Evolutionary conservation across 768 basidiomycete species (phyloP).

Genomic region (Daedalea quercina): DNA sequence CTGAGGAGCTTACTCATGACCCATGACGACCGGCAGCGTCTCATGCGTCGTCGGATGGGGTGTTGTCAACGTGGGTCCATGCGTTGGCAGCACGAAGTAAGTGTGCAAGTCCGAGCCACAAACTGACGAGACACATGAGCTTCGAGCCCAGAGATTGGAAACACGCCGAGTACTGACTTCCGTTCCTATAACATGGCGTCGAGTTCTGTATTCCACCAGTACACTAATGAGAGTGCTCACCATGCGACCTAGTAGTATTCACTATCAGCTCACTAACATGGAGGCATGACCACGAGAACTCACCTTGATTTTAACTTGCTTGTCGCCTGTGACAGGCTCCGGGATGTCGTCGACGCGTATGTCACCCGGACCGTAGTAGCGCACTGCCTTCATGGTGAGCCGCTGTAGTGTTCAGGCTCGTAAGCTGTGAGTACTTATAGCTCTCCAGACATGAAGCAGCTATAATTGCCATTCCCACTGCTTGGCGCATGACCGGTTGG

Average conservation of each 20-base stretch:
- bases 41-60: constrained; percentile 34
- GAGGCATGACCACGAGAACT: too few species aligned
- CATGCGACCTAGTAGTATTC: constrained; percentile 9
- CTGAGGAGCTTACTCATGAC: constrained; percentile 33
- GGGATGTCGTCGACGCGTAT: constrained; percentile 38
- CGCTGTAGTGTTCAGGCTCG: too few species aligned
- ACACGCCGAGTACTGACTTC: constrained; percentile 7
- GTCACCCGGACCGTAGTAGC: constrained; percentile 37
- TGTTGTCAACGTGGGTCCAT: constrained; percentile 23
- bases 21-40: constrained; percentile 34
- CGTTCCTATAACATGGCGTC: too few species aligned
- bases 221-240: constrained; percentile 3
- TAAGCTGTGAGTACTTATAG: too few species aligned
- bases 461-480: too few species aligned
- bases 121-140: too few species aligned
- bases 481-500: too few species aligned
- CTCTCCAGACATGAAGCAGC: too few species aligned
- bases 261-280: too few species aligned
- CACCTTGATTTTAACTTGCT: constrained; percentile 41
- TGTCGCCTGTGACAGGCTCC: constrained; percentile 27
- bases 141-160: too few species aligned
- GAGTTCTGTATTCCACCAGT: too few species aligned
- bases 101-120: constrained; percentile 45
- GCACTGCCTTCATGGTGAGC: constrained; percentile 35
- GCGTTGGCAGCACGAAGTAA: constrained; percentile 24